Base-by-base conservation (phyloP, 2,329 filamentous ascomycete species). In the Cytospora leucostoma region DNA sequence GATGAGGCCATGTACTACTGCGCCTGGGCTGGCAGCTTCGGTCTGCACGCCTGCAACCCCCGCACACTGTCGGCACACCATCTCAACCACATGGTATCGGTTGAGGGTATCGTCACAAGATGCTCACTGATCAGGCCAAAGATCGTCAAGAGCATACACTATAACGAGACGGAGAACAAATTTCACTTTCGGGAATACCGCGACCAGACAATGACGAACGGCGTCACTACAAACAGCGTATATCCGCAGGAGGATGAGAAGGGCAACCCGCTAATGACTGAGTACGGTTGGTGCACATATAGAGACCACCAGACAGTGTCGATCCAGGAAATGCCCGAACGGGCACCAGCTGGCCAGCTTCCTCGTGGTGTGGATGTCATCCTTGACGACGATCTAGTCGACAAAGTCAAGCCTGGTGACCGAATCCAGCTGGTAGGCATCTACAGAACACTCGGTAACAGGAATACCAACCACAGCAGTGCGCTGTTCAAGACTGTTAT, bases 321-420 rank as follows among this genome's bases (percentile, higher is more conserved):
- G 0, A 97, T 99, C 68, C 95, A 99, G 78, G 95, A 99, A 80
- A 99, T 99, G 95, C 95, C 95, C 0, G 95, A 99, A 77, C 84
- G 94, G 70, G 95, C 95, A 2, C 95, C 95, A 60, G 94, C 95
- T 64, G 95, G 95, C 59, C 95, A 98, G 80, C 84, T 99, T 67
- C 95, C 95, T 65, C 89, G 95, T 60, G 93, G 94, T 62, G 95
- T 99, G 19, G 95, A 99, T 76, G 93, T 98, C 15, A 93, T 99
- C 69, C 81, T 99, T 68, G 95, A 99, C 74, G 95, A 99, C 74
- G 95, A 99, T 74, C 82, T 99, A 59, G 95, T 98, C 17, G 95
- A 99, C 75, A 88, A 86, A 64, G 92, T 95, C 65, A 99, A 99
- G 78, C 95, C 95, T 11, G 95, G 95, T 56, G 95, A 99, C 77